phyloP scores from a whole-genome alignment of 192 early-diverging fungal species.

The Umbelopsis isabellina region DNA sequence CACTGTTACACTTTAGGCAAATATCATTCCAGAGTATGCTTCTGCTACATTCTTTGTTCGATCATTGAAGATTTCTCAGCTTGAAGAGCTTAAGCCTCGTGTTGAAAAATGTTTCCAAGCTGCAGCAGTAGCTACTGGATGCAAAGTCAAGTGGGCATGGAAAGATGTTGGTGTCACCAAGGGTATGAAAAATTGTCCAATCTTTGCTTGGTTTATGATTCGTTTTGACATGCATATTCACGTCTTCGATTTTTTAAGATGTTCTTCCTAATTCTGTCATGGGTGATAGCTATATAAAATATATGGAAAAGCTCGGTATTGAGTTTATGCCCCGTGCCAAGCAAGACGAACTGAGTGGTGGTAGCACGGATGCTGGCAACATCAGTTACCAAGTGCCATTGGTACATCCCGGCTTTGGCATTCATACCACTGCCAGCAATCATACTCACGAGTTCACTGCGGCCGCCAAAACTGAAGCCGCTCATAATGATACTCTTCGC shows the following conservation, averaged over 20 bases:
- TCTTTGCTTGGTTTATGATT: constrained; percentile 17
- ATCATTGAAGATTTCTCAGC: constrained; percentile 49
- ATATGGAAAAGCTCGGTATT: constrained; percentile 46
- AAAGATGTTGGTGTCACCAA: constrained; percentile 38
- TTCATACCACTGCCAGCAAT: constrained; percentile 56
- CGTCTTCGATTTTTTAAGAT: constrained; percentile 23
- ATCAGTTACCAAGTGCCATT: constrained; percentile 63
- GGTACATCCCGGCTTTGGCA: constrained; percentile 44
- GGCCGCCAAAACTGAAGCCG: constrained; percentile 56
- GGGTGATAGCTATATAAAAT: constrained; percentile 32
- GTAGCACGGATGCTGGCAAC: constrained; percentile 72
- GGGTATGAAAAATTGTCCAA: constrained; percentile 2
- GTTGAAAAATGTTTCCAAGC: constrained; percentile 62
- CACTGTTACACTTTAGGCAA: constrained; percentile 29
- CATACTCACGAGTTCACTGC: constrained; percentile 69
- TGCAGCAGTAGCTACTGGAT: constrained; percentile 71
- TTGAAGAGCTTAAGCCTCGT: constrained; percentile 51
- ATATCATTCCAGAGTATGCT: constrained; percentile 71
- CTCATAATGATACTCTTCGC: constrained; percentile 58
- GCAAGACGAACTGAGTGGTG: constrained; percentile 38
- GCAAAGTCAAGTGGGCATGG: constrained; percentile 57
- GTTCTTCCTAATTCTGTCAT: constrained; percentile 51
- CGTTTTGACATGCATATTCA: background rate
- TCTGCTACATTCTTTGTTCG: constrained; percentile 62
- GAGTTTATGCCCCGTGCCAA: constrained; percentile 24